Conservation (phyloP, 345 rosid genomes). For the Murraya koenigii region DNA sequence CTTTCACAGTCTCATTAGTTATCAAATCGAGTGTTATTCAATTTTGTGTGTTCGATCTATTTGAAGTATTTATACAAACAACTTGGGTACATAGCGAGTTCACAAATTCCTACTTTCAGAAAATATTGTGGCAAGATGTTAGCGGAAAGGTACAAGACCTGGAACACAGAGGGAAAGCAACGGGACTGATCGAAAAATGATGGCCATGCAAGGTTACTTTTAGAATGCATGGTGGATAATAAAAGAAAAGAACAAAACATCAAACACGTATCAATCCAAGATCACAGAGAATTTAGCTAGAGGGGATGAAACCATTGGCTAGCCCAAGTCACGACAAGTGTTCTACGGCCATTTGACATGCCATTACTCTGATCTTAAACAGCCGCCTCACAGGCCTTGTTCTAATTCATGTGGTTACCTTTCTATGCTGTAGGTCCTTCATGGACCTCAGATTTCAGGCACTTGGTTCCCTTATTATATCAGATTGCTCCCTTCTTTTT, state of each 20-base stretch:
- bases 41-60: background rate
- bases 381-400: background rate
- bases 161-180: constrained; percentile 9
- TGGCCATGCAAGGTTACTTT: constrained; percentile 46
- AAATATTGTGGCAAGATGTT: background rate
- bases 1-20: background rate
- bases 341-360: constrained; percentile 11
- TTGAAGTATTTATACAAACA: background rate
- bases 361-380: constrained; percentile 17
- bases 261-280: constrained; percentile 1
- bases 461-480: background rate
- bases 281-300: constrained; percentile 1
- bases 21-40: background rate
- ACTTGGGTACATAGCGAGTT: background rate
- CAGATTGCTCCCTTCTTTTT: background rate
- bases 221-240: constrained; percentile 40
- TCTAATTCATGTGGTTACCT: background rate
- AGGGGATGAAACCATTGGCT: constrained; percentile 14
- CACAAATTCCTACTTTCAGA: background rate
- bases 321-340: background rate
- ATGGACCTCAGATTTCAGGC: constrained; percentile 28
- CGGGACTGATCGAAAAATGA: constrained; percentile 31
- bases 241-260: constrained; percentile 44
- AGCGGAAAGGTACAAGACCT: background rate
- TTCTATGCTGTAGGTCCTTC: constrained; percentile 22